These are phyloP conservation scores for Umbelopsis vinacea DNA, from an alignment of 192 early-diverging fungal species.

Conservation along the genomic window DNA sequence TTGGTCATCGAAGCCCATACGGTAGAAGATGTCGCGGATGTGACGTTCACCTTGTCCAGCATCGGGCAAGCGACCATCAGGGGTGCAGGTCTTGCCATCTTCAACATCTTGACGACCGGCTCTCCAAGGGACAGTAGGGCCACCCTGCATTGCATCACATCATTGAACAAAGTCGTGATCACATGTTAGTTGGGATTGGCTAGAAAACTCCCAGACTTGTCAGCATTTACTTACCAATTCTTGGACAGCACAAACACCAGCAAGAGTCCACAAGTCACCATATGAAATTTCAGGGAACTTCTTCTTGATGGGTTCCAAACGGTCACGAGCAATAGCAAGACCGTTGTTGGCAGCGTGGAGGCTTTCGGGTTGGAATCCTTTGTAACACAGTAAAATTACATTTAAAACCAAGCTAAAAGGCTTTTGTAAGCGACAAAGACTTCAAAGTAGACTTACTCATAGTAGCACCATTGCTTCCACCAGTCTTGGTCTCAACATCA, in stretches of 20 bases:
- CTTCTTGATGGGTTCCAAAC: conserved; percentile 76
- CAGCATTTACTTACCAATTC: conserved; percentile 51
- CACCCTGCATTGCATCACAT: conserved; percentile 49
- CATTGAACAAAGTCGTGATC: background rate
- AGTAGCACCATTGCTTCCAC: conserved; percentile 77
- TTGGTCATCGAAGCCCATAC: conserved; percentile 76
- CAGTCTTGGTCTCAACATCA: conserved; percentile 65
- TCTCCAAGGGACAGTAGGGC: conserved; percentile 77
- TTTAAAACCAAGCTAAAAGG: background rate
- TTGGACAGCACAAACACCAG: conserved; percentile 77
- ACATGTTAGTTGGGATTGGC: background rate
- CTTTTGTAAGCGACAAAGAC: background rate
- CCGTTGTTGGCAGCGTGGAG: conserved; percentile 78
- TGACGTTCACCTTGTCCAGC: conserved; percentile 68
- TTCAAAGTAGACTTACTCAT: conserved; percentile 55
- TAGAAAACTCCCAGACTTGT: background rate
- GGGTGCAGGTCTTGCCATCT: conserved; percentile 52
- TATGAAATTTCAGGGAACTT: conserved; percentile 85
- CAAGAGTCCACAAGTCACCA: conserved; percentile 83
- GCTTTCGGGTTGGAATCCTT: conserved; percentile 63
- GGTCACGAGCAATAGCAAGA: conserved; percentile 69
- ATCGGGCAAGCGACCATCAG: conserved; percentile 83
- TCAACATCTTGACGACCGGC: conserved; percentile 64
- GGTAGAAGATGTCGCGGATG: conserved; percentile 79
- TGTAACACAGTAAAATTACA: background rate